phyloP scores from a whole-genome alignment of 164 flowering plant species.

The Vitis amurensis region DNA sequence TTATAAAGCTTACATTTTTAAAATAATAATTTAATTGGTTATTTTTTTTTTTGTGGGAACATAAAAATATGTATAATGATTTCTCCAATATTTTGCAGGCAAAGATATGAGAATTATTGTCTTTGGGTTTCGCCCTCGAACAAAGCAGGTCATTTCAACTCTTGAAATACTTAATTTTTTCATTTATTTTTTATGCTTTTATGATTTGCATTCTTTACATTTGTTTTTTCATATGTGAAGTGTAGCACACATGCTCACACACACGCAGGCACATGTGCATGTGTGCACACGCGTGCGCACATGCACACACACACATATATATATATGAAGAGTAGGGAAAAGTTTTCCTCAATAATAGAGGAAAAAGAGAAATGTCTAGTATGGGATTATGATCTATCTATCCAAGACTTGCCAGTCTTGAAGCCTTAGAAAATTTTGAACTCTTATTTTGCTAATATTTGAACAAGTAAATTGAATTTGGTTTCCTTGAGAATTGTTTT shows the following conservation, averaged over 20 bases:
- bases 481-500: no score
- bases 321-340: no score
- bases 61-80: not conserved
- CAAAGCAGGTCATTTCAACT: constrained; percentile 67
- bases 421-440: no score
- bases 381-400: no score
- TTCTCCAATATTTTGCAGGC: constrained; percentile 51
- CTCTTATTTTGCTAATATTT: no score
- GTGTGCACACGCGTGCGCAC: no score
- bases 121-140: constrained; percentile 83
- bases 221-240: not conserved
- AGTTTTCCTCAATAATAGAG: no score
- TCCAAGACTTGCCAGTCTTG: no score
- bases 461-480: no score
- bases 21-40: not conserved
- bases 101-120: constrained; percentile 95
- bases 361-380: no score
- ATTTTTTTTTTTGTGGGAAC: not conserved
- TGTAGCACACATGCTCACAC: not conserved
- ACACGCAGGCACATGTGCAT: no score
- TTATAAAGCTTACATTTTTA: not conserved
- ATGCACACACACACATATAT: no score
- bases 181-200: not conserved
- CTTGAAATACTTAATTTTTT: not conserved
- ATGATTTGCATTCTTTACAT: not conserved